phyloP scores from a whole-genome alignment of 352 stramenopile genomes.

The Aphanomyces cochlioides region DNA sequence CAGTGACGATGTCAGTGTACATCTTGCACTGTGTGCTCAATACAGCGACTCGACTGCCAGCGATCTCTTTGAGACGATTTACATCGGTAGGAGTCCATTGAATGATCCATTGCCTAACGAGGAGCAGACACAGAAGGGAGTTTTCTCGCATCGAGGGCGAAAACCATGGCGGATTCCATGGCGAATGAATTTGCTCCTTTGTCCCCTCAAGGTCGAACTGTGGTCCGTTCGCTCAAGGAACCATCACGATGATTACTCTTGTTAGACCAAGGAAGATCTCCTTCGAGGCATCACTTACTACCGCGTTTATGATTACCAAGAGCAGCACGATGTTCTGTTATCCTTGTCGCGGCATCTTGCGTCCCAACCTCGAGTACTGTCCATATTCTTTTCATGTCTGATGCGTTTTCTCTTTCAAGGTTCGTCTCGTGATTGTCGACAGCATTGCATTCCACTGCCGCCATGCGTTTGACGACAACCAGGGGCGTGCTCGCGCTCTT shows the following conservation, averaged over 20 bases:
- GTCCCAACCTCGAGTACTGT: conserved; percentile 18
- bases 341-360: conserved; percentile 60
- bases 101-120: too few species aligned
- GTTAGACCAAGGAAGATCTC: conserved; percentile 72
- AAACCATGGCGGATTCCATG: conserved; percentile 77
- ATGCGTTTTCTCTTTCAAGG: conserved; percentile 37
- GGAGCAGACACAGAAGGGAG: conserved; percentile 82
- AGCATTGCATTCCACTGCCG: conserved; percentile 93
- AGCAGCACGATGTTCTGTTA: conserved; percentile 86
- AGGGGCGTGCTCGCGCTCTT: conserved; percentile 57
- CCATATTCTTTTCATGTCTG: background rate
- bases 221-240: conserved; percentile 29
- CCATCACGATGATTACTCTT: conserved; percentile 16
- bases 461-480: conserved; percentile 75
- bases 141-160: conserved; percentile 86
- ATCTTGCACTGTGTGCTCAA: conserved; percentile 62
- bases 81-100: conserved; percentile 47
- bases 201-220: conserved; percentile 22
- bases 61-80: conserved; percentile 39
- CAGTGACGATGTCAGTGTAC: conserved; percentile 42
- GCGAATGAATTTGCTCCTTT: conserved; percentile 57
- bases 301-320: conserved; percentile 79
- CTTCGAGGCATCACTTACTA: conserved; percentile 74
- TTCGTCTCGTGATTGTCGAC: conserved; percentile 90
- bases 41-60: conserved; percentile 31